A percentile compares a stretch with the other conserved stretches of the same genome.
Conservation (phyloP, 805 yeast species). For the Candida vaughaniae region DNA sequence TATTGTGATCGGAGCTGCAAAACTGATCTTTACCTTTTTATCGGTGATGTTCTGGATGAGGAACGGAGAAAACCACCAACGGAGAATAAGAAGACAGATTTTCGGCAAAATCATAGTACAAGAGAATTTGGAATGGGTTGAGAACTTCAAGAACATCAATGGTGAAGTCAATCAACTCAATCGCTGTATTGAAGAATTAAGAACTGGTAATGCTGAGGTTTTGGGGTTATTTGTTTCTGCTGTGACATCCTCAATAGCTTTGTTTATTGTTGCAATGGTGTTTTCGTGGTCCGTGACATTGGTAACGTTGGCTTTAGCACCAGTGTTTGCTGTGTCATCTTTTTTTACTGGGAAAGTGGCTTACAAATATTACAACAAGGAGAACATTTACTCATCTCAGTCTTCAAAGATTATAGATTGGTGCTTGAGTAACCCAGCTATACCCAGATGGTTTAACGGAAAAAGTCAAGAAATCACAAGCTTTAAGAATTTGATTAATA, state of each 20-base stretch:
- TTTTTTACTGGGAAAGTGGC: slow-evolving; percentile 51
- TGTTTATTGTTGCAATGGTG: slow-evolving; percentile 63
- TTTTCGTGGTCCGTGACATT: slow-evolving; percentile 86
- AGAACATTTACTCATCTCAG: slow-evolving; percentile 54
- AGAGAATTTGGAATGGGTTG: slow-evolving; percentile 59
- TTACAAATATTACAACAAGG: slow-evolving; percentile 47
- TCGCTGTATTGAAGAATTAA: slow-evolving; percentile 70
- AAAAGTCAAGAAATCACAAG: slow-evolving; percentile 49
- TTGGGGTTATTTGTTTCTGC: slow-evolving; percentile 57
- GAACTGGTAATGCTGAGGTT: slow-evolving; percentile 68
- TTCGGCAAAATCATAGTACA: slow-evolving; percentile 45
- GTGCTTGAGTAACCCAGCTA: slow-evolving; percentile 57
- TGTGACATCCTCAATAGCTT: slow-evolving; percentile 50
- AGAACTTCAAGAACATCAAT: slow-evolving; percentile 49
- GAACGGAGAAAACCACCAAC: slow-evolving; percentile 70
- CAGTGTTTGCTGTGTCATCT: slow-evolving; percentile 56
- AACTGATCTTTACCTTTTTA: slow-evolving; percentile 44
- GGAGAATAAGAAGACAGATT: slow-evolving; percentile 50
- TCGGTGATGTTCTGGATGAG: slow-evolving; percentile 62
- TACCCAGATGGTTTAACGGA: slow-evolving; percentile 64
- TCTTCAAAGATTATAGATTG: slow-evolving; percentile 69
- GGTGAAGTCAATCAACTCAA: slow-evolving; percentile 68
- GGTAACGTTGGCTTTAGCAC: slow-evolving; percentile 71
- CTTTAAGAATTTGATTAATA: slow-evolving; percentile 37
- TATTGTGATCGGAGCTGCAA: slow-evolving; percentile 31